These are phyloP conservation scores for Canavalia ensiformis DNA, from an alignment of 306 rosid genomes.

Conservation along the genomic window DNA sequence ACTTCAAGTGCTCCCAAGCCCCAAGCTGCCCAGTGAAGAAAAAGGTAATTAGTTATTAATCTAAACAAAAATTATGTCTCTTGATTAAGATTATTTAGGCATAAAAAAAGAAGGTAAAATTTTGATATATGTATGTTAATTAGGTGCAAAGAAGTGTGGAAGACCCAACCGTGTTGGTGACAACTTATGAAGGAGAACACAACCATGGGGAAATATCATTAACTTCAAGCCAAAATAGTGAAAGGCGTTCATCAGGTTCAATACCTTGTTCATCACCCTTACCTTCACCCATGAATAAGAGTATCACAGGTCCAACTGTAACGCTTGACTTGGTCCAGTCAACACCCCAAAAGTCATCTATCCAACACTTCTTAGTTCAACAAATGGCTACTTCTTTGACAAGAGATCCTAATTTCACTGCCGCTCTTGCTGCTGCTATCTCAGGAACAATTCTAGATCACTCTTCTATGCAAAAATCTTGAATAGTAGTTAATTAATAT, in stretches of 20 bases:
- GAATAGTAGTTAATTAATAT: neutral
- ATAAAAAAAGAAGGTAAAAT: neutral
- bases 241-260: conserved; percentile 12
- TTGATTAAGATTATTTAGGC: neutral
- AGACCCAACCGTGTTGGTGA: conserved; percentile 72
- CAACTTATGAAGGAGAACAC: conserved; percentile 94
- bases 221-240: conserved; percentile 42
- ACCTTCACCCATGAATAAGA: neutral
- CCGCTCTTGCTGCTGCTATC: conserved; percentile 78
- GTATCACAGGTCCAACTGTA: conserved; percentile 11
- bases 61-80: neutral
- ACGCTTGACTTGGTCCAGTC: conserved; percentile 55
- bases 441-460: conserved; percentile 58
- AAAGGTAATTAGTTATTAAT: conserved; percentile 60
- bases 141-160: conserved; percentile 94
- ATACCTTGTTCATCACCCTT: conserved; percentile 35
- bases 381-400: conserved; percentile 91
- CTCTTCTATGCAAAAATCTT: conserved; percentile 1
- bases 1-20: conserved; percentile 88
- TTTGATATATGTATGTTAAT: neutral
- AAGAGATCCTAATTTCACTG: conserved; percentile 74
- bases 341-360: conserved; percentile 37
- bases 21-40: conserved; percentile 90
- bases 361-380: conserved; percentile 64
- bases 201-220: conserved; percentile 61